phyloP scores from a whole-genome alignment of 345 rosid species.

The Eucalyptus sp. region DNA sequence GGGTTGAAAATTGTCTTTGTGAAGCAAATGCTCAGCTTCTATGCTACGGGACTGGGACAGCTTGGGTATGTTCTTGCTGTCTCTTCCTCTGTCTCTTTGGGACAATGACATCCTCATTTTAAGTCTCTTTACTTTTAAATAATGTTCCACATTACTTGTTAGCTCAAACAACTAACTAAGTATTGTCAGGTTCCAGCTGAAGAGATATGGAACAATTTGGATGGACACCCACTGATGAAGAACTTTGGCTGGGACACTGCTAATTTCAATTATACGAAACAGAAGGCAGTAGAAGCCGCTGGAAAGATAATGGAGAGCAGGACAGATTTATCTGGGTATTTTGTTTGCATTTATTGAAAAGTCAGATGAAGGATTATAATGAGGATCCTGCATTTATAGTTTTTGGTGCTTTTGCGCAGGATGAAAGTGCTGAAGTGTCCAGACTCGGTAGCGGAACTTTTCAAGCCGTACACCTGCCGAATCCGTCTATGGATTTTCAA shows the following conservation, averaged over 20 bases:
- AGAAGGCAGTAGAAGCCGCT: slow-evolving; percentile 34
- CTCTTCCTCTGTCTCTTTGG: background rate
- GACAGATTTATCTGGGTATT: slow-evolving; percentile 47
- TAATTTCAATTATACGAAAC: slow-evolving; percentile 26
- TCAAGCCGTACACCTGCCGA: slow-evolving; percentile 56
- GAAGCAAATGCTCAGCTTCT: slow-evolving; percentile 41
- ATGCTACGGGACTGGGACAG: slow-evolving; percentile 48
- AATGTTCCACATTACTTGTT: background rate
- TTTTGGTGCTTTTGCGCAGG: slow-evolving; percentile 14
- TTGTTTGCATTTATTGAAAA: background rate
- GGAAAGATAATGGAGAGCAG: slow-evolving; percentile 34
- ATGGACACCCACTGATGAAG: slow-evolving; percentile 15
- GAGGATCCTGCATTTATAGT: background rate
- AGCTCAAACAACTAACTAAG: background rate
- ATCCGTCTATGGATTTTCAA: slow-evolving; percentile 45
- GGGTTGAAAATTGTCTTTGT: slow-evolving; percentile 49
- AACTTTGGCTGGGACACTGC: slow-evolving; percentile 25
- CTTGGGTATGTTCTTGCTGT: slow-evolving; percentile 46
- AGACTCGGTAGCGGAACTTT: slow-evolving; percentile 36
- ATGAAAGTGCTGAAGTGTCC: slow-evolving; percentile 71
- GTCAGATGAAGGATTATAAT: background rate
- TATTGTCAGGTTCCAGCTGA: slow-evolving; percentile 42
- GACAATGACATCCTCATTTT: background rate
- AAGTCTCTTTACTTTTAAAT: background rate
- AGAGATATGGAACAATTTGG: slow-evolving; percentile 49